These are phyloP conservation scores for Candida boleticola DNA, from an alignment of 805 yeast genomes.

Conservation along the genomic window DNA sequence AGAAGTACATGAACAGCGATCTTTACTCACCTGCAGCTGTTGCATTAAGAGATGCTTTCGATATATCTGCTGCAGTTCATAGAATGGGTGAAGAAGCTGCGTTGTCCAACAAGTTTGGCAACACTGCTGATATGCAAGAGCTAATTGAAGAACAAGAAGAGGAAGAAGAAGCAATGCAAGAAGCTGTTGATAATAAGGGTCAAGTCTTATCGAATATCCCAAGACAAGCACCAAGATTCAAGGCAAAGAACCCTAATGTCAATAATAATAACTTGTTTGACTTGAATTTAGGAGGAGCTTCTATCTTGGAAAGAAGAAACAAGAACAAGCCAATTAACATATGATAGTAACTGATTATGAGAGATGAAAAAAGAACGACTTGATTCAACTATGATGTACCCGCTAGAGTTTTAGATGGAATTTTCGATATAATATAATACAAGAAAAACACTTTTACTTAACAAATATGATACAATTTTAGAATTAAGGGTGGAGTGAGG, in stretches of 20 bases:
- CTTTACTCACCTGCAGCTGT: slow-evolving; percentile 71
- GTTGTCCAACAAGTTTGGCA: slow-evolving; percentile 17
- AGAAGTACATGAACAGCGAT: slow-evolving; percentile 25
- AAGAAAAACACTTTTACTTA: not conserved
- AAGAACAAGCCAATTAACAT: slow-evolving; percentile 14
- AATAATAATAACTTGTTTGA: slow-evolving; percentile 31
- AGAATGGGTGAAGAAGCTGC: slow-evolving; percentile 70
- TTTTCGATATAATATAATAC: not conserved
- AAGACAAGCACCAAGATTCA: slow-evolving; percentile 10
- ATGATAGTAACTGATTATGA: too few relatives aligned
- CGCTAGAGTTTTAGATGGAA: too few relatives aligned
- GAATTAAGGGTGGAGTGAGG: too few relatives aligned
- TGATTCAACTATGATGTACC: too few relatives aligned
- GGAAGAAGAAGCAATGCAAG: slow-evolving; percentile 14
- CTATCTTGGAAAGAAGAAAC: slow-evolving; percentile 48
- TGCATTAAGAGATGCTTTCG: slow-evolving; percentile 83
- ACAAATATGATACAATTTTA: too few relatives aligned
- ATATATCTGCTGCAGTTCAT: slow-evolving; percentile 81
- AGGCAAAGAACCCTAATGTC: slow-evolving; percentile 10
- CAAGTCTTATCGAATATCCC: slow-evolving; percentile 8
- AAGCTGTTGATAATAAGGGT: slow-evolving; percentile 14
- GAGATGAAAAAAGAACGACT: too few relatives aligned
- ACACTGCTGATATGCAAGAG: slow-evolving; percentile 18
- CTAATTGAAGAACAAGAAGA: slow-evolving; percentile 40
- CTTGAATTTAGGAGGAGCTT: slow-evolving; percentile 50